Conservation (phyloP, 371 early-diverging fungal genomes). For the Apophysomyces ossiformis region DNA sequence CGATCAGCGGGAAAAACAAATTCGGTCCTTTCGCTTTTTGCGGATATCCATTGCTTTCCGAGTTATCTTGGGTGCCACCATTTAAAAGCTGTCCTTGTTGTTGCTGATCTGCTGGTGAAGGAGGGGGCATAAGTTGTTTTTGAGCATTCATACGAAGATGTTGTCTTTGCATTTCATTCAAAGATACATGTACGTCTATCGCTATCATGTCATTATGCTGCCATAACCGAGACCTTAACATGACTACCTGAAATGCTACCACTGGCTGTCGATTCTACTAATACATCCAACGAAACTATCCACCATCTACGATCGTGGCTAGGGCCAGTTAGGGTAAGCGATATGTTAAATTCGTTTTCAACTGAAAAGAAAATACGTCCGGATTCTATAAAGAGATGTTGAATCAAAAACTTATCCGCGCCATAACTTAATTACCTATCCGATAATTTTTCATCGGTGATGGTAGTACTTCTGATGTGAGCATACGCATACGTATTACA, state of each 20-base stretch:
- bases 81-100: neutral
- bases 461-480: conserved; percentile 68
- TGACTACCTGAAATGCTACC: conserved; percentile 41
- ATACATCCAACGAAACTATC: conserved; percentile 59
- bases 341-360: conserved; percentile 73
- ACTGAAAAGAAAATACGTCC: conserved; percentile 71
- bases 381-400: conserved; percentile 32
- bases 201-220: neutral
- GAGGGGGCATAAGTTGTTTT: conserved; percentile 53
- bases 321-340: conserved; percentile 61
- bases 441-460: conserved; percentile 63
- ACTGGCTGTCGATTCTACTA: conserved; percentile 47
- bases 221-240: too few relatives aligned
- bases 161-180: conserved; percentile 56
- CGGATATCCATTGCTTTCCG: conserved; percentile 3
- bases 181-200: conserved; percentile 57
- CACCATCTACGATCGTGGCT: conserved; percentile 59
- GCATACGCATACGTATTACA: conserved; percentile 68
- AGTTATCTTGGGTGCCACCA: neutral
- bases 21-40: conserved; percentile 3
- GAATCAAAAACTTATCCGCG: neutral
- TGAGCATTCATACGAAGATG: conserved; percentile 55
- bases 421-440: conserved; percentile 39
- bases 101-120: conserved; percentile 14
- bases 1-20: conserved; percentile 57